Evolutionary conservation across 2,329 filamentous ascomycete genomes (phyloP), one percentile per base, ranked within the genome.

Genomic region (Lecanicillium sp.): DNA sequence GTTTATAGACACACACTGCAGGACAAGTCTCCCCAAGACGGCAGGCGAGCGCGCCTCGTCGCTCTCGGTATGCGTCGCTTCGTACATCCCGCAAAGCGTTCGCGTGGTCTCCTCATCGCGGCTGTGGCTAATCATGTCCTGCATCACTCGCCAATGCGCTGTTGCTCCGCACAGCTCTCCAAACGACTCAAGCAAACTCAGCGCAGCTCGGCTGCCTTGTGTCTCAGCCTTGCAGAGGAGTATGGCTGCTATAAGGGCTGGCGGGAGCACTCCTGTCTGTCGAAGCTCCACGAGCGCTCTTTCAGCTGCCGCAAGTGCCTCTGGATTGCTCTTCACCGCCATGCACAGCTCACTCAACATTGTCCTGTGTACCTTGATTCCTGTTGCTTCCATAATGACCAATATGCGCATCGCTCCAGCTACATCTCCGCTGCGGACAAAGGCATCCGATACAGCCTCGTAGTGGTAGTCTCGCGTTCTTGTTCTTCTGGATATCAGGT

Each of bases 401-500:
- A 95, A 66, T 2, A 84, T 70, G 29, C 75, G 73, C 27, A 95
- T 68, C 0, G 84, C 83, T 18, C 78, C 75, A 17, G 64, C 60
- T 7, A 90, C 52, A 46, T 92, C 78, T 2, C 70, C 67, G 4
- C 56, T 52, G 4, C 65, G 63, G 9, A 78, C 67, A 52, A 94
- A 86, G 4, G 83, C 73, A 41, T 85, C 78, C 6, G 89, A 65
- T 19, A 95, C 70, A 19, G 82, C 72, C 56, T 94, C 87, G 59
- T 92, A 94, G 54, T 95, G 86, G 45, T 83, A 70, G 5, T 72
- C 59, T 8, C 70, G 65, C 28, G 88, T 67, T 29, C 71, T 67
- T 2, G 73, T 54, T 14, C 53, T 50, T 25, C 40, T 43, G 4
- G 58, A 51, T 2, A 62, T 41, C 37, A 53, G 47, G 17, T 78